phyloP scores from a whole-genome alignment of 371 early-diverging fungal genomes.

The Mortierella sp. region DNA sequence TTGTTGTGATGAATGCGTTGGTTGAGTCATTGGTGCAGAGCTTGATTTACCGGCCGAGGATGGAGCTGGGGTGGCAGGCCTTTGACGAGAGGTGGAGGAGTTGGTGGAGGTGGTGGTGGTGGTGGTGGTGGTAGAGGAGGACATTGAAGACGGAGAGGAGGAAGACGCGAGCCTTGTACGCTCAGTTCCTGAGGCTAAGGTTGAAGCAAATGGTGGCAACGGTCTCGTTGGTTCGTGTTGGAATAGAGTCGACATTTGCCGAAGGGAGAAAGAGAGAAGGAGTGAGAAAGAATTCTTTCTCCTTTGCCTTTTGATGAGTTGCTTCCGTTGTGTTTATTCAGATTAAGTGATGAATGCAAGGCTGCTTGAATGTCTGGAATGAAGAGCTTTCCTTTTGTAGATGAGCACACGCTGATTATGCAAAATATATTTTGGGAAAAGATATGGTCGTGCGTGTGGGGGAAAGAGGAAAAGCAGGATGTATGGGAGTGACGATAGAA shows the following conservation, averaged over 20 bases:
- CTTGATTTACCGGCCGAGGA: neutral
- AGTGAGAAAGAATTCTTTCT: neutral
- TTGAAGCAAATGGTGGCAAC: slow-evolving; percentile 39
- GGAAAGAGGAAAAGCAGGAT: neutral
- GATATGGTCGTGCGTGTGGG: too few species aligned
- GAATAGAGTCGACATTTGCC: slow-evolving; percentile 37
- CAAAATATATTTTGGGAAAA: neutral
- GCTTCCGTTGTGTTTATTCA: neutral
- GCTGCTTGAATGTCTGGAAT: neutral
- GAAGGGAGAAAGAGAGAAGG: neutral
- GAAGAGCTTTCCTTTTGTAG: too few species aligned
- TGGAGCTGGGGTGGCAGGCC: slow-evolving; percentile 1
- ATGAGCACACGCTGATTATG: neutral
- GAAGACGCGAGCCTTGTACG: slow-evolving; percentile 24
- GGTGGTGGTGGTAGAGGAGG: slow-evolving; percentile 4
- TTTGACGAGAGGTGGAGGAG: slow-evolving; percentile 3
- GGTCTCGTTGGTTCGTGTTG: slow-evolving; percentile 43
- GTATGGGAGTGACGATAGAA: neutral
- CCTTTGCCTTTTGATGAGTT: neutral
- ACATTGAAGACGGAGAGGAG: slow-evolving; percentile 10
- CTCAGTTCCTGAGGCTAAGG: slow-evolving; percentile 26
- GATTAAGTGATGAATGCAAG: neutral
- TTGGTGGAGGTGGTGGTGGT: neutral
- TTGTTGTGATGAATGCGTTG: neutral
- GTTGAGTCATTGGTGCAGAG: neutral